Conservation (phyloP, 805 yeast species). For the Starmera quercuum region DNA sequence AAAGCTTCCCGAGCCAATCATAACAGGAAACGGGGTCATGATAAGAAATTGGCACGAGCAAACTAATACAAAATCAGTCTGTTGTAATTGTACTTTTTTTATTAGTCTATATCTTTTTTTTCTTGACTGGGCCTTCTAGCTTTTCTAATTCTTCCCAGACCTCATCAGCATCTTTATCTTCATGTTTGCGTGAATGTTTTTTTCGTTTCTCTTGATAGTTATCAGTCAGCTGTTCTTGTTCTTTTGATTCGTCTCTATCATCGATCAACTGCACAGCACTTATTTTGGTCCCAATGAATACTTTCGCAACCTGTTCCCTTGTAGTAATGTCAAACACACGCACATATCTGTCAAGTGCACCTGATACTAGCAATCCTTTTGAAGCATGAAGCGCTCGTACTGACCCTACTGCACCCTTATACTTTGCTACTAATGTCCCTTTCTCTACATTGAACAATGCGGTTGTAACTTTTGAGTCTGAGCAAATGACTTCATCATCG, state of each 20-base stretch:
- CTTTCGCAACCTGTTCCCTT: slow-evolving; percentile 56
- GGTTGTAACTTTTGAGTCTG: slow-evolving; percentile 66
- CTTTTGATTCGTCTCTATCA: slow-evolving; percentile 31
- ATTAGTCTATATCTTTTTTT: slow-evolving; percentile 10
- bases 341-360: slow-evolving; percentile 83
- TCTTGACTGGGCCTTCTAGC: slow-evolving; percentile 10
- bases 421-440: slow-evolving; percentile 60
- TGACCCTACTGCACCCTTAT: slow-evolving; percentile 71
- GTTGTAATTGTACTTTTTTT: neutral
- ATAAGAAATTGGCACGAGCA: slow-evolving; percentile 37
- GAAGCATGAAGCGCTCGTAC: slow-evolving; percentile 30
- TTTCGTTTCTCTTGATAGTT: slow-evolving; percentile 21
- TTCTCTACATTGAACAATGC: slow-evolving; percentile 43
- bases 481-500: slow-evolving; percentile 44
- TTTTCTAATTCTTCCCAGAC: slow-evolving; percentile 28
- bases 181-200: slow-evolving; percentile 31
- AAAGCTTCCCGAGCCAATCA: slow-evolving; percentile 57
- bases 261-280: slow-evolving; percentile 44
- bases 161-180: slow-evolving; percentile 24
- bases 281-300: slow-evolving; percentile 69
- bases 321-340: slow-evolving; percentile 62
- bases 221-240: slow-evolving; percentile 22
- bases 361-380: slow-evolving; percentile 51
- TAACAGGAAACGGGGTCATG: slow-evolving; percentile 55
- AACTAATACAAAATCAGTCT: no score